Base-by-base conservation (phyloP, 176 grass and related monocot species). In the Oryza australiensis region DNA sequence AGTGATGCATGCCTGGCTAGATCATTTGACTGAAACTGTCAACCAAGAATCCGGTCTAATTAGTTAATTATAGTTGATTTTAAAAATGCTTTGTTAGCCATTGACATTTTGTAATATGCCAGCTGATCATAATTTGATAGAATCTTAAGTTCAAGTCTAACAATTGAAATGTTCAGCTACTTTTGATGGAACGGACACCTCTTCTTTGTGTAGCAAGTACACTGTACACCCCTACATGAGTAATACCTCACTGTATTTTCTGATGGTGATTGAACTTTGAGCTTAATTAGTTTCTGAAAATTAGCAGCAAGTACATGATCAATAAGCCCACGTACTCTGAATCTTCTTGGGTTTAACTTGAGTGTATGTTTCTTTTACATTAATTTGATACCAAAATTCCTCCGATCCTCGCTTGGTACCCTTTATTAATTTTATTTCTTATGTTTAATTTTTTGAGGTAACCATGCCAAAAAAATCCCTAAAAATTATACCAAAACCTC, bases 11-110 rank as follows among this genome's bases (percentile, higher is more conserved):
- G 6, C 30, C 46, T 73, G 23, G 8, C 43, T 59, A 18, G 64
- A 18, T 77, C n/a, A 37, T 82, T 40, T 82, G 73, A 77, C 30
- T 33, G 86, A 77, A 66, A 82, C 5, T 32, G 73, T 83, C 80
- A 87, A 32, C 57, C 24, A 30, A 72, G 23, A 72, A 83, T 26
- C 38, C 0, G 13, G 24, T 26, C 30, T 15, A 51, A 15, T 30
- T 23, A 26, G 37, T 40, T 16, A 64, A 82, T 5, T 37, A 26
- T n/a, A 64, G 60, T 49, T 62, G 71, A 43, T 74, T 49, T 33
- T 32, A 32, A 6, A 71, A 4, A 24, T 16, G 0, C 7, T 12
- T 75, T 24, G 24, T 28, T 60, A 46, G 10, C 28, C 4, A 15
- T 62, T 48, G 49, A 82, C 85, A 70, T 82, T 70, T 62, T 32